Percentiles rank a stretch among this genome's conserved stretches.
Conservation (phyloP, 2,329 filamentous ascomycete genomes). For the Chrysosphaeria jannelii region DNA sequence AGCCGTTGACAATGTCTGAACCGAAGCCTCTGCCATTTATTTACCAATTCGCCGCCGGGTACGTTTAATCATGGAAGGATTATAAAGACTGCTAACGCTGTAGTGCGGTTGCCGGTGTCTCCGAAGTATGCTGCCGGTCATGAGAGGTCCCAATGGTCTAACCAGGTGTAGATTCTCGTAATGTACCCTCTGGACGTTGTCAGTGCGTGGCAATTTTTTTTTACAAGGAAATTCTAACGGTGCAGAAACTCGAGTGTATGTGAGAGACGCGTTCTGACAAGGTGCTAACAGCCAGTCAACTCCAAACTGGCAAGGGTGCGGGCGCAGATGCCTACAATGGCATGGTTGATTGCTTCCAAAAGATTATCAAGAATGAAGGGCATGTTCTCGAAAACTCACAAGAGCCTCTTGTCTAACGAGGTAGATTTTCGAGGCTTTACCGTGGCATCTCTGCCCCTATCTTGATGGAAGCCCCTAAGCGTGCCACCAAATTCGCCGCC, state of each 20-base stretch:
- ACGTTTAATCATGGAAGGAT: too few relatives aligned
- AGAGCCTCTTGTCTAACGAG: neutral
- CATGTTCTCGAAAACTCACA: conserved; percentile 8
- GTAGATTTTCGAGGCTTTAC: conserved; percentile 65
- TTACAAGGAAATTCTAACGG: neutral
- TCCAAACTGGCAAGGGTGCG: conserved; percentile 43
- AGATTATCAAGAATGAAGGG: conserved; percentile 93
- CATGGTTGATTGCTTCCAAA: conserved; percentile 94
- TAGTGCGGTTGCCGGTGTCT: conserved; percentile 86
- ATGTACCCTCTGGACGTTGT: conserved; percentile 98
- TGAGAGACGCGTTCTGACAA: neutral
- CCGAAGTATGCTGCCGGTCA: conserved; percentile 36
- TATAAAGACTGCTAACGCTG: conserved; percentile 8
- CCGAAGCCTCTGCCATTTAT: conserved; percentile 56
- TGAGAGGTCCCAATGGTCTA: conserved; percentile 1
- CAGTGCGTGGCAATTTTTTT: conserved; percentile 33
- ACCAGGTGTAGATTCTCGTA: conserved; percentile 38
- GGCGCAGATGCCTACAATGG: conserved; percentile 76
- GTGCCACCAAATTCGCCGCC: conserved; percentile 73
- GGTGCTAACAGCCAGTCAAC: conserved; percentile 26
- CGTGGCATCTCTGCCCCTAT: conserved; percentile 88
- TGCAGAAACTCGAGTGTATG: conserved; percentile 5
- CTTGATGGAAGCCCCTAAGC: conserved; percentile 53
- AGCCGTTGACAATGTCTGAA: conserved; percentile 31
- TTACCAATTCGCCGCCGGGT: conserved; percentile 85